These are phyloP conservation scores for Friedmanniomyces endolithicus DNA, from an alignment of 495 filamentous ascomycete genomes.

Conservation along the genomic window DNA sequence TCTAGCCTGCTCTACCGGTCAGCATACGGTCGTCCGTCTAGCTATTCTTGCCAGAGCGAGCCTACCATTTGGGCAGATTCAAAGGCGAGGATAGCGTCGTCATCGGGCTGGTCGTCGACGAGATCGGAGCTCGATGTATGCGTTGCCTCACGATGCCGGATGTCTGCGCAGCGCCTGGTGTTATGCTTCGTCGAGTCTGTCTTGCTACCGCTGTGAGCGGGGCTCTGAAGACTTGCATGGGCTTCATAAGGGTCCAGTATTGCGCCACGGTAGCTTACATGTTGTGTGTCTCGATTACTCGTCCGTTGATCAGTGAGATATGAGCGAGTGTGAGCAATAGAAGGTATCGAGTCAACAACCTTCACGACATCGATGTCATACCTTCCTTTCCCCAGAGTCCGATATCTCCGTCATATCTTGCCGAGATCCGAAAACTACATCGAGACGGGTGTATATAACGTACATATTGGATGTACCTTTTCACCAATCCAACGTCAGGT, in stretches of 20 bases:
- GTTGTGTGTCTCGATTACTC: no score
- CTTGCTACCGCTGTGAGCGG: neutral
- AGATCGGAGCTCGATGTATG: neutral
- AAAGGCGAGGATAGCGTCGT: constrained; percentile 39
- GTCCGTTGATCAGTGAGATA: no score
- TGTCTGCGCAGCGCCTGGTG: neutral
- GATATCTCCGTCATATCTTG: no score
- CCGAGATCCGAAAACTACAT: no score
- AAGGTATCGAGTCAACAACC: no score
- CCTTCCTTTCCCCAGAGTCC: no score
- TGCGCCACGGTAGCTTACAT: neutral
- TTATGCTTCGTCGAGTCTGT: neutral
- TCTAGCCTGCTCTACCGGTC: constrained; percentile 53
- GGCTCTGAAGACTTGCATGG: constrained; percentile 27
- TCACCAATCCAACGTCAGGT: no score
- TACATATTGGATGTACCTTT: no score
- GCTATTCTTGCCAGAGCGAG: neutral
- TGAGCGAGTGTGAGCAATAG: no score
- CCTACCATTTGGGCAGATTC: constrained; percentile 78
- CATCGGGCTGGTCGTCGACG: neutral
- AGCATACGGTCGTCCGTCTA: neutral
- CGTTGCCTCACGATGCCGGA: neutral
- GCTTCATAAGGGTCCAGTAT: constrained; percentile 34
- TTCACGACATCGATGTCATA: no score
- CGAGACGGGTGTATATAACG: no score